phyloP scores from a whole-genome alignment of 1,284 basidiomycete species.

The Blastosporella zonata region DNA sequence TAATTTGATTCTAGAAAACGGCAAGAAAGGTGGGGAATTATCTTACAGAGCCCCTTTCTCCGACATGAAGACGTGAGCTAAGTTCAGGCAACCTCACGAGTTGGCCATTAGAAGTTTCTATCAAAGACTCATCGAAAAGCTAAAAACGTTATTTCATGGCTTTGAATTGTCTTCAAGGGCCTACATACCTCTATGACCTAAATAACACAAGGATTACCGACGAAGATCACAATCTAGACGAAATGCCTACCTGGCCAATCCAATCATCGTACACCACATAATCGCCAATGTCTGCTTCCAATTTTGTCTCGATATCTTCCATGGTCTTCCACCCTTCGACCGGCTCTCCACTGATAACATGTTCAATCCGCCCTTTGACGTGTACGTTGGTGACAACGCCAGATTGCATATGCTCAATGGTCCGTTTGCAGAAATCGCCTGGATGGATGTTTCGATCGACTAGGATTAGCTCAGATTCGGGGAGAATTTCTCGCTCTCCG shows the following conservation, averaged over 20 bases:
- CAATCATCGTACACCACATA: conserved; percentile 83
- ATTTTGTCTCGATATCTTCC: conserved; percentile 56
- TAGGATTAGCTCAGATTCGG: conserved; percentile 68
- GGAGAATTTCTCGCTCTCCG: conserved; percentile 65
- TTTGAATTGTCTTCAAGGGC: conserved; percentile 7
- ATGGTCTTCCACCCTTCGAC: conserved; percentile 65
- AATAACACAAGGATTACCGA: conserved; percentile 15
- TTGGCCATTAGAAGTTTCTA: conserved; percentile 56
- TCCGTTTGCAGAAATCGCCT: conserved; percentile 84
- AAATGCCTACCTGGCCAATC: conserved; percentile 75
- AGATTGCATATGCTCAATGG: conserved; percentile 69
- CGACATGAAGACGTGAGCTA: conserved; percentile 65
- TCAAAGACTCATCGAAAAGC: conserved; percentile 84
- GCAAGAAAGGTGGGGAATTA: not conserved
- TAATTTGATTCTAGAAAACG: conserved; percentile 11
- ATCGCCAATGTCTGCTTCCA: conserved; percentile 73
- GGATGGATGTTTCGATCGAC: conserved; percentile 78
- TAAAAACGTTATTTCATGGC: conserved; percentile 28
- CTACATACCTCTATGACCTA: conserved; percentile 49
- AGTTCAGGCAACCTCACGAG: conserved; percentile 74
- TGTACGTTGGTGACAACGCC: conserved; percentile 70
- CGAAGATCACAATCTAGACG: conserved; percentile 11
- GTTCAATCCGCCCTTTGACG: conserved; percentile 66
- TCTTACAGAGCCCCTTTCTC: conserved; percentile 67
- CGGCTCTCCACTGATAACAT: conserved; percentile 66